Conservation (phyloP, 805 yeast species). For the Vanderwaltozyma tropicalis region DNA sequence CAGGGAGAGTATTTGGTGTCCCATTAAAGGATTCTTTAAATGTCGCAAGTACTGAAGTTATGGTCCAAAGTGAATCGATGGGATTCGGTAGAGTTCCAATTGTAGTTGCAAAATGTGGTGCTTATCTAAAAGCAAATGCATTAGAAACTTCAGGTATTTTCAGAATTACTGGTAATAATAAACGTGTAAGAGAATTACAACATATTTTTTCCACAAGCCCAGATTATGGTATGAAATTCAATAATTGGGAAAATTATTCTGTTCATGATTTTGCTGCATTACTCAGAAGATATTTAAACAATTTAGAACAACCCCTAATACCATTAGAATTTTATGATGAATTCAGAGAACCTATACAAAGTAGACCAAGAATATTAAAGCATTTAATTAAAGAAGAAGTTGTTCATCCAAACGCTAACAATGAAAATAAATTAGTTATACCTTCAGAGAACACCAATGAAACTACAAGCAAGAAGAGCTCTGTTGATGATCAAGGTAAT, state of each 20-base stretch:
- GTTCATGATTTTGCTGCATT: conserved; percentile 94
- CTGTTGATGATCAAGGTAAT: conserved; percentile 1
- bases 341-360: conserved; percentile 64
- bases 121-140: conserved; percentile 64
- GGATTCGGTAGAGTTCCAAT: conserved; percentile 85
- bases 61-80: conserved; percentile 43
- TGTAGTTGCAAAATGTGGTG: conserved; percentile 91
- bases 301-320: conserved; percentile 82
- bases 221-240: conserved; percentile 67
- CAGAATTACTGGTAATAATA: conserved; percentile 82
- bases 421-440: conserved; percentile 11
- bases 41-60: conserved; percentile 55
- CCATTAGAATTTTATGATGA: conserved; percentile 64
- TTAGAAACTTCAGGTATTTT: conserved; percentile 80
- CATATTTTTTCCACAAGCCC: conserved; percentile 75
- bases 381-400: conserved; percentile 40
- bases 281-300: conserved; percentile 71
- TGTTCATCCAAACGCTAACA: conserved; percentile 21
- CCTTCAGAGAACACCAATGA: not conserved
- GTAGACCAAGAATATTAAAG: conserved; percentile 49
- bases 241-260: conserved; percentile 78
- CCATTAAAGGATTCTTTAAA: conserved; percentile 59
- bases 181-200: conserved; percentile 75
- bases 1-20: conserved; percentile 59
- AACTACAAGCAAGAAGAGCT: not conserved